Conservation (phyloP, 1,139 yeast genomes). For the Pichia sp. region DNA sequence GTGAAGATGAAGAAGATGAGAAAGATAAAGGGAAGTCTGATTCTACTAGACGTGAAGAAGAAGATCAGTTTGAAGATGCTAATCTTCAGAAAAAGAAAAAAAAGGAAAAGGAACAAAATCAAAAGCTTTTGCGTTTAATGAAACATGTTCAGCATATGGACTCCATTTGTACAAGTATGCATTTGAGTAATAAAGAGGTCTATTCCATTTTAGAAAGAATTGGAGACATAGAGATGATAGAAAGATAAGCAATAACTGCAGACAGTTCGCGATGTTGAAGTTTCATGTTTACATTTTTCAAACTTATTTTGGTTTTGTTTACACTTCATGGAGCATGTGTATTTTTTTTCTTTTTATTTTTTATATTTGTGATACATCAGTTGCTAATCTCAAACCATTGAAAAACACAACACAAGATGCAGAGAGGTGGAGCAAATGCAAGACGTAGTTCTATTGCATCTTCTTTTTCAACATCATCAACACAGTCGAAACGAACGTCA, state of each 20-base stretch:
- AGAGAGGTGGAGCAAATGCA: too few relatives aligned
- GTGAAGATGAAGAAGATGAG: not conserved
- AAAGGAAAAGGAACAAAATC: constrained; percentile 31
- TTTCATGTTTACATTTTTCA: not conserved
- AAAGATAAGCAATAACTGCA: not conserved
- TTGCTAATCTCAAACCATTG: not conserved
- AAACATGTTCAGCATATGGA: constrained; percentile 16
- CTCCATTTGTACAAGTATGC: constrained; percentile 16
- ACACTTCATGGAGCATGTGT: not conserved
- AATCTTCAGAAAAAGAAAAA: constrained; percentile 22
- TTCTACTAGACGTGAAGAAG: constrained; percentile 2
- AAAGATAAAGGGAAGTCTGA: not conserved
- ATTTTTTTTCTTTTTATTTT: not conserved
- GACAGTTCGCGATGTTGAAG: not conserved
- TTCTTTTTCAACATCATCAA: not conserved
- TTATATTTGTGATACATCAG: not conserved
- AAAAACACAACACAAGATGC: not conserved
- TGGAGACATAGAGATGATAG: constrained; percentile 15
- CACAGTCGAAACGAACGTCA: not conserved
- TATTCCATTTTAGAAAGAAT: constrained; percentile 9
- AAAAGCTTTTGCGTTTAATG: constrained; percentile 37
- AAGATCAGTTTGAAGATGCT: constrained; percentile 8
- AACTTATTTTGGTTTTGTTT: not conserved
- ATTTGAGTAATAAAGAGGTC: constrained; percentile 10
- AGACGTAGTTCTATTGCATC: not conserved